These are phyloP conservation scores for Mucor circinelloides DNA, from an alignment of 371 early-diverging fungal species.

Conservation along the genomic window DNA sequence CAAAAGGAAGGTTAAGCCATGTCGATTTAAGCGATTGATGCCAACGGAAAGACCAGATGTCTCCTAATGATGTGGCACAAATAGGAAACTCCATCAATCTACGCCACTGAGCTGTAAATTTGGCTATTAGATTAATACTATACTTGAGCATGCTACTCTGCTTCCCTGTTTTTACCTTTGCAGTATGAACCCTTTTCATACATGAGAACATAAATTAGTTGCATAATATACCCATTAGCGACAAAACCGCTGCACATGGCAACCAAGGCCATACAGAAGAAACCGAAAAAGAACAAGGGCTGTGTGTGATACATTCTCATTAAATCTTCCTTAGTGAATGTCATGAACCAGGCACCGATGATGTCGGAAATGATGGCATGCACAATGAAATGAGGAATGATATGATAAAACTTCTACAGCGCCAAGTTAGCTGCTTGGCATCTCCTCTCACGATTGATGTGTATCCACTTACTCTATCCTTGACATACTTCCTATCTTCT, in stretches of 20 bases:
- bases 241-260: conserved; percentile 11
- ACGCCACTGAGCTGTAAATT: conserved; percentile 17
- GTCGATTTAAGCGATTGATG: conserved; percentile 14
- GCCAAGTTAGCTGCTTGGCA: neutral
- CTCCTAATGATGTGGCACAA: conserved; percentile 11
- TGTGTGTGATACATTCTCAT: neutral
- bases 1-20: conserved; percentile 14
- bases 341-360: conserved; percentile 9
- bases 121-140: neutral
- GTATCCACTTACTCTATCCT: conserved; percentile 7
- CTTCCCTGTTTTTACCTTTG: neutral
- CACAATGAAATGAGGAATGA: conserved; percentile 7
- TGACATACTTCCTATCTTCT: conserved; percentile 10
- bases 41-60: conserved; percentile 17
- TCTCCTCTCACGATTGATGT: neutral
- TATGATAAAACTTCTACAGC: conserved; percentile 17
- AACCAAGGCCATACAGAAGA: conserved; percentile 3
- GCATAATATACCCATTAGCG: conserved; percentile 17
- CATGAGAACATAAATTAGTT: conserved; percentile 8
- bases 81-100: conserved; percentile 9
- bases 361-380: conserved; percentile 11
- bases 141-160: neutral
- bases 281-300: conserved; percentile 1
- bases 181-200: conserved; percentile 12
- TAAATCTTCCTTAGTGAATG: conserved; percentile 8